Evolutionary conservation across 805 yeast species (phyloP), one percentile per base, ranked within the genome.

Genomic region (Hanseniaspora opuntiae): DNA sequence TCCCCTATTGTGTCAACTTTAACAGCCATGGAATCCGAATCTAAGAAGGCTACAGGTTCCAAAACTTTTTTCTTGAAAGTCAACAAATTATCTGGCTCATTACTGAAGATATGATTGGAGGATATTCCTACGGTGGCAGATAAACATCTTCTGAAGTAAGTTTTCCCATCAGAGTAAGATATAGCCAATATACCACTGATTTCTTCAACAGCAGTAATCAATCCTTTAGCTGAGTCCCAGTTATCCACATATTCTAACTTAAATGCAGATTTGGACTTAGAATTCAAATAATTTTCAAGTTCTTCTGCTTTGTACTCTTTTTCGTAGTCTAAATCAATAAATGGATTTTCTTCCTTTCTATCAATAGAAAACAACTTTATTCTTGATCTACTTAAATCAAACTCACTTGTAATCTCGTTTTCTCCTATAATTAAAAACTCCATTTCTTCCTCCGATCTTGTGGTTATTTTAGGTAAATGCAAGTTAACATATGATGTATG

Each of bases 11-110:
- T 83, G 66, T 80, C 73, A 0, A 86, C 71, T 65, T 93, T 98
- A 19, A 95, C 95, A 17, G 88, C 67, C 1, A 88, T 61, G 0
- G 88, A 78, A 1, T 88, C 78, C n/a, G 88, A 77, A 64, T 93
- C 97, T 53, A 82, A 72, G 61, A 93, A 93, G 1, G 97, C 97
- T 4, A 93, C 96, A 0, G 97, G 96, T 30, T 54, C 56, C 24
- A 54, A 16, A 2, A 54, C 20, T 49, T 25, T 54, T 24, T 39
- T 54, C 41, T 33, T 54, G 16, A 28, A 71, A 16, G 36, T 46
- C 16, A 50, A 25, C 17, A 45, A 39, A 32, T 45, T 52, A 33
- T 53, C 47, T 14, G 25, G 5, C 8, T 25, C 39, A 16, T 30
- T 30, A 6, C 38, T 14, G 19, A 35, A 42, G 32, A 42, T 17